These are phyloP conservation scores for Psilocybe cubensis DNA, from an alignment of 768 basidiomycete species.

Conservation along the genomic window DNA sequence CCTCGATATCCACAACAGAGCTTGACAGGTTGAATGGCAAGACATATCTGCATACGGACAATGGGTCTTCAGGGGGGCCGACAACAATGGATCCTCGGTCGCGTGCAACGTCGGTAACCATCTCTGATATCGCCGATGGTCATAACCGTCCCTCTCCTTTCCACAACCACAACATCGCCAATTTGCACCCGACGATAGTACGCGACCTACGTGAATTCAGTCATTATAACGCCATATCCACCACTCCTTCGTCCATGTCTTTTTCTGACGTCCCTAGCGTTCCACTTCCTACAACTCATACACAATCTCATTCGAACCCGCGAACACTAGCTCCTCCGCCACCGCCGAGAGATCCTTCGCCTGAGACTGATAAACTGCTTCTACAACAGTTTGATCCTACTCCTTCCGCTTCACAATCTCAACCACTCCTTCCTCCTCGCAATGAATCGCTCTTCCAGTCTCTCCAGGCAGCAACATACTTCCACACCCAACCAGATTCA, in stretches of 20 bases:
- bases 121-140: constrained; percentile 23
- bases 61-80: constrained; percentile 2
- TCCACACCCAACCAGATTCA: background rate
- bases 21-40: constrained; percentile 60
- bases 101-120: constrained; percentile 25
- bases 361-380: background rate
- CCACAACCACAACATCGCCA: constrained; percentile 1
- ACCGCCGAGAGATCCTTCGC: background rate
- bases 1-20: constrained; percentile 37
- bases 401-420: background rate
- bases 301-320: background rate
- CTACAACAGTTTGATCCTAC: constrained; percentile 4
- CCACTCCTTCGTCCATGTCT: constrained; percentile 9
- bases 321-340: background rate
- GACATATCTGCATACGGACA: constrained; percentile 35
- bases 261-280: constrained; percentile 21
- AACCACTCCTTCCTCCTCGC: constrained; percentile 1
- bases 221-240: constrained; percentile 4
- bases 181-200: background rate
- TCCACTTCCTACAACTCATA: background rate
- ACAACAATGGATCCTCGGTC: constrained; percentile 16
- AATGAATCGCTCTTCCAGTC: background rate
- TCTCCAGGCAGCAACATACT: background rate
- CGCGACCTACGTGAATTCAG: constrained; percentile 53
- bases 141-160: background rate